Evolutionary conservation across 306 rosid genomes (phyloP).

Genomic region (Glycine latifolia): DNA sequence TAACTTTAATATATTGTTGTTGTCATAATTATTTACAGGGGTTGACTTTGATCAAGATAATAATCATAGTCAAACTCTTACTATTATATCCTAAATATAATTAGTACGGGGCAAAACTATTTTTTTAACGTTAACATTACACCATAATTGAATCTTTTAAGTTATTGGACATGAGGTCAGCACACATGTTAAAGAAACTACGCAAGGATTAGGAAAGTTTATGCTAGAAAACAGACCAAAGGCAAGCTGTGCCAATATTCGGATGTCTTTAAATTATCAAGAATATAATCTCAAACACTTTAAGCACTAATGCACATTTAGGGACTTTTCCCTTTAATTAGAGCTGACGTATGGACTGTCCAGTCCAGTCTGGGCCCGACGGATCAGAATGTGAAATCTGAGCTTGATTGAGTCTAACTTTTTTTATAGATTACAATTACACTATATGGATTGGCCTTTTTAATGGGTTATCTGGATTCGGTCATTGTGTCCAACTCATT

Average conservation of each 20-base stretch:
- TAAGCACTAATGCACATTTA: too few species aligned
- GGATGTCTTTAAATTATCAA: neutral
- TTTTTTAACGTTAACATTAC: neutral
- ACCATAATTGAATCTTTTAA: slow-evolving; percentile 4
- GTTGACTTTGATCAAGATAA: neutral
- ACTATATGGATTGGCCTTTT: too few species aligned
- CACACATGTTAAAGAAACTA: neutral
- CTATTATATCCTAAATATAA: neutral
- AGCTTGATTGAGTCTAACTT: too few species aligned
- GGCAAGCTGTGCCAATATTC: neutral
- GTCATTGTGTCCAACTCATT: too few species aligned
- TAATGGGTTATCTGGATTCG: too few species aligned
- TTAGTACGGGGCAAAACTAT: slow-evolving; percentile 2
- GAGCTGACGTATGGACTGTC: too few species aligned
- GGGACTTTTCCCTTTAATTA: too few species aligned
- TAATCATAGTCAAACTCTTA: neutral
- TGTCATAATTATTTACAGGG: neutral
- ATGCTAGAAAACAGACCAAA: neutral
- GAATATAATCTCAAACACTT: too few species aligned
- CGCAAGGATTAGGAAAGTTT: neutral
- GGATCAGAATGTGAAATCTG: too few species aligned
- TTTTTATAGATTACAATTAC: too few species aligned
- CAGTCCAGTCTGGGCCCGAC: too few species aligned
- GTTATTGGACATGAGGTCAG: slow-evolving; percentile 17
- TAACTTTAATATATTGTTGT: neutral